A percentile compares a stretch with the other conserved stretches of the same genome.
Evolutionary conservation across 306 rosid species (phyloP).

Genomic region (Vicia sativa): DNA sequence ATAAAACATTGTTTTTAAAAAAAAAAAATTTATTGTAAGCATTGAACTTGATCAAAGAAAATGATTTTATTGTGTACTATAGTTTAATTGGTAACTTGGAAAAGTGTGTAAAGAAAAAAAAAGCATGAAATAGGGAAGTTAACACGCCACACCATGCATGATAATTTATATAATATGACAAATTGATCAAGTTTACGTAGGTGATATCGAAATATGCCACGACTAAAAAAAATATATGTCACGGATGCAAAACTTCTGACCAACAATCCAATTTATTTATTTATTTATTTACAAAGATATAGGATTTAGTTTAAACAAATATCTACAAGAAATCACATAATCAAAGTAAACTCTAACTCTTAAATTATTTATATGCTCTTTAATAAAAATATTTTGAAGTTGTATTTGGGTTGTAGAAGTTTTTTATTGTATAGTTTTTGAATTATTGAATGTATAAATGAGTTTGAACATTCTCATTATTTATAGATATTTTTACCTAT

Average conservation of each 20-base stretch:
- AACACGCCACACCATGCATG: slow-evolving; percentile 46
- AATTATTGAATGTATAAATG: too few species aligned
- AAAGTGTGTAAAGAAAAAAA: slow-evolving; percentile 34
- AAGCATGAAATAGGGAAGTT: slow-evolving; percentile 36
- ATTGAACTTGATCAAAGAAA: not conserved
- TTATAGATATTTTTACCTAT: too few species aligned
- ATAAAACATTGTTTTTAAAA: not conserved
- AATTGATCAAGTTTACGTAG: not conserved
- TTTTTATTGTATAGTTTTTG: too few species aligned
- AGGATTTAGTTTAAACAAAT: not conserved
- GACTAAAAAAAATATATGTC: not conserved
- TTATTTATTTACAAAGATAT: not conserved
- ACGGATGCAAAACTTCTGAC: not conserved
- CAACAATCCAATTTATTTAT: not conserved
- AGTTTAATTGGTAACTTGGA: slow-evolving; percentile 37
- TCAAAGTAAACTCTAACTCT: not conserved
- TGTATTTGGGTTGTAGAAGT: too few species aligned
- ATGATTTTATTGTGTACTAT: not conserved
- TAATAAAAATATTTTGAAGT: too few species aligned
- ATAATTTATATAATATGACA: slow-evolving; percentile 26
- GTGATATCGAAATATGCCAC: not conserved
- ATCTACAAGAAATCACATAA: not conserved
- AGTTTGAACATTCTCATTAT: too few species aligned
- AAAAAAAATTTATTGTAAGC: slow-evolving; percentile 18
- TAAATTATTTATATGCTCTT: not conserved